A percentile compares a stretch with the other conserved stretches of the same genome.
phyloP scores from a whole-genome alignment of 108 stramenopile genomes.

The Nitzschia palea region DNA sequence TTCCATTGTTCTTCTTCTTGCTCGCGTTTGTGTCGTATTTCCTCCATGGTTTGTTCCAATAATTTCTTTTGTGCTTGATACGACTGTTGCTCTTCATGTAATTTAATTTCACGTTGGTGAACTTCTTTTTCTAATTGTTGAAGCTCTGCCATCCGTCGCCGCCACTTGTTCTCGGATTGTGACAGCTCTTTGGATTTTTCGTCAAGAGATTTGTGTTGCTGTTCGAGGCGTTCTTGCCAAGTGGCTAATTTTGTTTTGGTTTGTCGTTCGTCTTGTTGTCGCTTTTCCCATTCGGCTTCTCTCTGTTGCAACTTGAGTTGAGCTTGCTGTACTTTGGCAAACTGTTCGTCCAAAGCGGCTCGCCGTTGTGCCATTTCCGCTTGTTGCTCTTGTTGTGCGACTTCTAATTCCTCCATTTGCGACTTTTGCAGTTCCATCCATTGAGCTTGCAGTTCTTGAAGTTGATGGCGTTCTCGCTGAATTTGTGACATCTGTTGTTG shows the following conservation, averaged over 20 bases:
- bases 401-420: constrained; percentile 33
- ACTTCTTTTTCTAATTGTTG: constrained; percentile 13
- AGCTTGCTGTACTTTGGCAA: neutral
- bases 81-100: constrained; percentile 12
- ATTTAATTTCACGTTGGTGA: constrained; percentile 6
- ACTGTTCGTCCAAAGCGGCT: constrained; percentile 3
- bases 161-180: constrained; percentile 2
- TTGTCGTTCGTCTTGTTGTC: neutral
- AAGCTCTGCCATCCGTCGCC: constrained; percentile 6
- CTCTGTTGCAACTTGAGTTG: neutral
- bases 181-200: constrained; percentile 15
- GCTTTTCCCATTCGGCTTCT: neutral
- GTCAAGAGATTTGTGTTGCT: constrained; percentile 5
- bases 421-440: constrained; percentile 33
- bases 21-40: constrained; percentile 23
- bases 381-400: constrained; percentile 14
- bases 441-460: constrained; percentile 34
- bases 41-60: constrained; percentile 32
- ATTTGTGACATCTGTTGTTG: constrained; percentile 23
- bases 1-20: constrained; percentile 32
- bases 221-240: constrained; percentile 7
- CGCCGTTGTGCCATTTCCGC: constrained; percentile 17
- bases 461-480: constrained; percentile 17
- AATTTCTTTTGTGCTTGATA: constrained; percentile 23
- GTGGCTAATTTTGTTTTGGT: constrained; percentile 3